Percentiles rank a stretch among this genome's conserved stretches.
These are phyloP conservation scores for Zygotorulaspora sp. DNA, from an alignment of 805 yeast genomes.

Conservation along the genomic window DNA sequence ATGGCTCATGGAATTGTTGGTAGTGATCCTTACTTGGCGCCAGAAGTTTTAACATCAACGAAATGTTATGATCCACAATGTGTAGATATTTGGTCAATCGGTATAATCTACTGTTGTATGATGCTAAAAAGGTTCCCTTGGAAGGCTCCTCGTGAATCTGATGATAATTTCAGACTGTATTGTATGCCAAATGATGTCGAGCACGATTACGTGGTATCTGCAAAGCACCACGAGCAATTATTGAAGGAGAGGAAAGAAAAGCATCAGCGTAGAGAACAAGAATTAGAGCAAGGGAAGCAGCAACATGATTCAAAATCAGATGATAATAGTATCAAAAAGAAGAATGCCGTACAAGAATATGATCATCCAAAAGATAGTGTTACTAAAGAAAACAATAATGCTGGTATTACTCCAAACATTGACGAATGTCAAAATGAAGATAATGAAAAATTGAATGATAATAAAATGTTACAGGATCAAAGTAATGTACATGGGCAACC, in stretches of 20 bases:
- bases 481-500: background rate
- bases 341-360: constrained; percentile 11
- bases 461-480: background rate
- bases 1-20: constrained; percentile 77
- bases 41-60: constrained; percentile 58
- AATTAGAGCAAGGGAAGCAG: constrained; percentile 14
- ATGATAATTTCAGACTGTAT: constrained; percentile 65
- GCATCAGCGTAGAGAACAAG: constrained; percentile 19
- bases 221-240: constrained; percentile 63
- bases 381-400: constrained; percentile 7
- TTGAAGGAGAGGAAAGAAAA: constrained; percentile 43
- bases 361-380: background rate
- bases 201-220: constrained; percentile 70
- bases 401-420: constrained; percentile 5
- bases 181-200: constrained; percentile 65
- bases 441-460: background rate
- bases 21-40: constrained; percentile 82
- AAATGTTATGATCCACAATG: constrained; percentile 66
- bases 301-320: constrained; percentile 6
- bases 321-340: constrained; percentile 1
- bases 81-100: constrained; percentile 82
- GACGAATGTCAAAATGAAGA: background rate
- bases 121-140: constrained; percentile 80
- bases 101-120: constrained; percentile 83
- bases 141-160: constrained; percentile 71